A percentile compares a stretch with the other conserved stretches of the same genome.
Evolutionary conservation across 2,329 filamentous ascomycete species (phyloP).

Genomic region (Aspergillus sp.): DNA sequence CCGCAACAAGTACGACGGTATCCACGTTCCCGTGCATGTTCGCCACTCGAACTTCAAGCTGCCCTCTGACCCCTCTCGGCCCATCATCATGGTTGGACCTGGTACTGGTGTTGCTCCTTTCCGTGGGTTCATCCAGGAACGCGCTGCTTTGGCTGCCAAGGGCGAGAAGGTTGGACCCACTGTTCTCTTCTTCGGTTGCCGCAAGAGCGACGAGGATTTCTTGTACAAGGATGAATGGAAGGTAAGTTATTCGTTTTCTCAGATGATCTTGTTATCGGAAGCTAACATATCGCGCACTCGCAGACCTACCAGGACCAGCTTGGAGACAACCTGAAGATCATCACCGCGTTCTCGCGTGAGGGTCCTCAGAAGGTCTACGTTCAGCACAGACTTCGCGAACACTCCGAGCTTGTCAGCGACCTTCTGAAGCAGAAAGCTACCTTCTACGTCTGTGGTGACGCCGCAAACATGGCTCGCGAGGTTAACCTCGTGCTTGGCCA

Average conservation of each 20-base stretch:
- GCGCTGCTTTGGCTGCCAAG: slow-evolving; percentile 76
- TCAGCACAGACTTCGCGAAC: slow-evolving; percentile 85
- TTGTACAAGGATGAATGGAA: slow-evolving; percentile 90
- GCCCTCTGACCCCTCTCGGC: slow-evolving; percentile 89
- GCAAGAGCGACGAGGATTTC: slow-evolving; percentile 85
- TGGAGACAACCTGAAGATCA: slow-evolving; percentile 84
- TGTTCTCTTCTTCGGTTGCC: slow-evolving; percentile 92
- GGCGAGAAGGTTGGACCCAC: slow-evolving; percentile 84
- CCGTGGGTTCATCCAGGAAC: slow-evolving; percentile 91
- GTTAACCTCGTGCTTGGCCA: slow-evolving; percentile 84
- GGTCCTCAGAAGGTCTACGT: slow-evolving; percentile 89
- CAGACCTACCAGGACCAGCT: slow-evolving; percentile 81
- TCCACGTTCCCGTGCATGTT: slow-evolving; percentile 92
- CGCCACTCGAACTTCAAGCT: slow-evolving; percentile 99
- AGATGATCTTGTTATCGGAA: neutral
- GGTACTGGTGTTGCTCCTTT: slow-evolving; percentile 97
- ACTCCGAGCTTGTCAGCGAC: slow-evolving; percentile 80
- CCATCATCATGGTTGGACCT: slow-evolving; percentile 92
- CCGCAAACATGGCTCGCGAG: slow-evolving; percentile 93
- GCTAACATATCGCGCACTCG: slow-evolving; percentile 27
- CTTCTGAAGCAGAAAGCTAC: slow-evolving; percentile 82
- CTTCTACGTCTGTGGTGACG: slow-evolving; percentile 98
- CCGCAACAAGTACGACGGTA: slow-evolving; percentile 94
- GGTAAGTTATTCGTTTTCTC: slow-evolving; percentile 58
- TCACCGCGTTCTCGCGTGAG: slow-evolving; percentile 95